Conservation (phyloP, 768 basidiomycete genomes). For the Hericium rajendrae region DNA sequence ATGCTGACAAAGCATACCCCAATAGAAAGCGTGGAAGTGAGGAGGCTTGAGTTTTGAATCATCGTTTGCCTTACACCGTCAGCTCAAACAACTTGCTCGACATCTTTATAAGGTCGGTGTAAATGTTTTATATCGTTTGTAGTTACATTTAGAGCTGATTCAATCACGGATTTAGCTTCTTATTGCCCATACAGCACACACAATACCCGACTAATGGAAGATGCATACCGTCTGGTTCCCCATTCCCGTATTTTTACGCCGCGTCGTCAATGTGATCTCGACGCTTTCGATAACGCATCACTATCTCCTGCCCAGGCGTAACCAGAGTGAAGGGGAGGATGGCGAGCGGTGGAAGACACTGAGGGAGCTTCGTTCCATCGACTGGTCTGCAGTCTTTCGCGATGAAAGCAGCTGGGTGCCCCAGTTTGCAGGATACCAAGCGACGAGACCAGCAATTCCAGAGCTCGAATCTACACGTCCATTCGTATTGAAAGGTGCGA, state of each 20-base stretch:
- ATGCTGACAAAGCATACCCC: too few relatives aligned
- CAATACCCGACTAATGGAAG: constrained; percentile 7
- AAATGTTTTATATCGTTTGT: too few relatives aligned
- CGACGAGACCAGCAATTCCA: neutral
- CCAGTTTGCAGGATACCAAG: neutral
- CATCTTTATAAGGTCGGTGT: too few relatives aligned
- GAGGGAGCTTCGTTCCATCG: neutral
- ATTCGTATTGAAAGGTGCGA: neutral
- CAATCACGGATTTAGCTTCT: too few relatives aligned
- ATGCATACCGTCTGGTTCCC: constrained; percentile 46
- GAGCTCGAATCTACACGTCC: neutral
- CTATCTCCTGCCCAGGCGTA: constrained; percentile 30
- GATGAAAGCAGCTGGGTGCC: neutral
- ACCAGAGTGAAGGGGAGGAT: neutral
- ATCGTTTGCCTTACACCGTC: too few relatives aligned
- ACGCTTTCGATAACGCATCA: constrained; percentile 63
- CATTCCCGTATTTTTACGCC: constrained; percentile 45
- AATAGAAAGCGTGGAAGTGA: too few relatives aligned
- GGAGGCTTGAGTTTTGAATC: too few relatives aligned
- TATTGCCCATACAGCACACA: too few relatives aligned
- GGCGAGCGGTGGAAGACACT: neutral
- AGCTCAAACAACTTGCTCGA: too few relatives aligned
- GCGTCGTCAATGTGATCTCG: constrained; percentile 60
- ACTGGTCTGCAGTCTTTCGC: neutral
- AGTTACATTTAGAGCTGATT: too few relatives aligned